phyloP scores from a whole-genome alignment of 2,329 filamentous ascomycete genomes.

The Colletotrichum liaoningense region DNA sequence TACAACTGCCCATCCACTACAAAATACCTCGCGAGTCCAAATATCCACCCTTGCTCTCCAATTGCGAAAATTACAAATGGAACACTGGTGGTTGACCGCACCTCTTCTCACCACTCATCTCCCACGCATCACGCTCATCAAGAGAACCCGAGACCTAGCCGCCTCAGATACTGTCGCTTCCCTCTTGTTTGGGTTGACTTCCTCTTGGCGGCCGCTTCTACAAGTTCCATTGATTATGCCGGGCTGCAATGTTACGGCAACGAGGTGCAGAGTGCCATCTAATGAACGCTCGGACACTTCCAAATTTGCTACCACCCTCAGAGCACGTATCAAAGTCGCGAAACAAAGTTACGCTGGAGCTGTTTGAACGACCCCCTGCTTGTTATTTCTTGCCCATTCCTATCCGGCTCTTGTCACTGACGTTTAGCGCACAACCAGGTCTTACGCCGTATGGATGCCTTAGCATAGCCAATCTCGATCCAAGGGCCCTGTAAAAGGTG shows the following conservation, averaged over 20 bases:
- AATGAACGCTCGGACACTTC: constrained; percentile 33
- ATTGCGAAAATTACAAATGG: constrained; percentile 2
- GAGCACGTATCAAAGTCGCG: constrained; percentile 26
- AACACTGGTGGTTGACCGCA: background rate
- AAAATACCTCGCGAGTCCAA: background rate
- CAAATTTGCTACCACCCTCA: constrained; percentile 26
- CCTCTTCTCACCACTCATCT: constrained; percentile 26
- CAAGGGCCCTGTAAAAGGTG: constrained; percentile 16
- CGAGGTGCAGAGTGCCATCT: constrained; percentile 27
- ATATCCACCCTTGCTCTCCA: background rate
- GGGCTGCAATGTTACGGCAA: constrained; percentile 20
- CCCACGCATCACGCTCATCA: constrained; percentile 7
- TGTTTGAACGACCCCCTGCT: constrained; percentile 31
- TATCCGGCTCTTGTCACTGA: constrained; percentile 17
- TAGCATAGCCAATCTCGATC: constrained; percentile 31
- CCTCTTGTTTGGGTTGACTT: constrained; percentile 5
- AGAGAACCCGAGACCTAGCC: background rate
- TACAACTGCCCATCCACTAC: background rate
- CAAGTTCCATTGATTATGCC: constrained; percentile 7
- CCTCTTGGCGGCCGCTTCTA: constrained; percentile 11
- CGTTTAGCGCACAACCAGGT: background rate
- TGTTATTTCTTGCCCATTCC: constrained; percentile 3
- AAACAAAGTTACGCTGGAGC: constrained; percentile 36
- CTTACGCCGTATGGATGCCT: constrained; percentile 7
- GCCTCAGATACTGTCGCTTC: constrained; percentile 9